Evolutionary conservation across 78 protist genomes (phyloP).

Genomic region (Monosiga brevicollis): DNA sequence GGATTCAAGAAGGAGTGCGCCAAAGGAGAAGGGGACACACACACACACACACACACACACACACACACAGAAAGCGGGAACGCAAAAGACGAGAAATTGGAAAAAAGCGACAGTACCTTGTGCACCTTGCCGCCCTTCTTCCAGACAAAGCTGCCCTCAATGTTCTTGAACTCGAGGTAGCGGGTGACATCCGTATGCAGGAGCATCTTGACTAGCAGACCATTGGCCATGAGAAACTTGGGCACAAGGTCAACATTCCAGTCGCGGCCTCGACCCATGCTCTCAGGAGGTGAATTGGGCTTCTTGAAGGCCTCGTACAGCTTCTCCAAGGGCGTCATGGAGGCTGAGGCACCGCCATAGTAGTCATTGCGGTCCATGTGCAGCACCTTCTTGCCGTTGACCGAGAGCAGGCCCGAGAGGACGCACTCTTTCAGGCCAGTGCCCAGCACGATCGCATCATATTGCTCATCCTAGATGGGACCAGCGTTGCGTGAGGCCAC

Average conservation of each 20-base stretch:
- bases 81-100: background rate
- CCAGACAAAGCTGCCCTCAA: conserved; percentile 83
- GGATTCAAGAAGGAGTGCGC: background rate
- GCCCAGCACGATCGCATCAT: conserved; percentile 86
- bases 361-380: conserved; percentile 97
- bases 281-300: background rate
- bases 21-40: background rate
- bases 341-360: conserved; percentile 98
- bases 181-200: conserved; percentile 86
- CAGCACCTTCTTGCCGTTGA: conserved; percentile 80
- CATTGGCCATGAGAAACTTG: conserved; percentile 90
- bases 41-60: background rate
- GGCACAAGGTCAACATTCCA: conserved; percentile 95
- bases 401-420: conserved; percentile 87
- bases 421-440: conserved; percentile 98
- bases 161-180: conserved; percentile 91
- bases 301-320: conserved; percentile 52
- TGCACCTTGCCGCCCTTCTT: conserved; percentile 50
- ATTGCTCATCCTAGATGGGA: conserved; percentile 77
- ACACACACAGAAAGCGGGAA: background rate
- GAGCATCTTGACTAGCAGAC: conserved; percentile 90
- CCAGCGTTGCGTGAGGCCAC: too few species aligned
- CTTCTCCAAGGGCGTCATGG: conserved; percentile 70
- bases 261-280: conserved; percentile 76
- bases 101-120: too few species aligned